These are phyloP conservation scores for Myriosclerotinia curreyana DNA, from an alignment of 2,329 filamentous ascomycete species.

Conservation along the genomic window DNA sequence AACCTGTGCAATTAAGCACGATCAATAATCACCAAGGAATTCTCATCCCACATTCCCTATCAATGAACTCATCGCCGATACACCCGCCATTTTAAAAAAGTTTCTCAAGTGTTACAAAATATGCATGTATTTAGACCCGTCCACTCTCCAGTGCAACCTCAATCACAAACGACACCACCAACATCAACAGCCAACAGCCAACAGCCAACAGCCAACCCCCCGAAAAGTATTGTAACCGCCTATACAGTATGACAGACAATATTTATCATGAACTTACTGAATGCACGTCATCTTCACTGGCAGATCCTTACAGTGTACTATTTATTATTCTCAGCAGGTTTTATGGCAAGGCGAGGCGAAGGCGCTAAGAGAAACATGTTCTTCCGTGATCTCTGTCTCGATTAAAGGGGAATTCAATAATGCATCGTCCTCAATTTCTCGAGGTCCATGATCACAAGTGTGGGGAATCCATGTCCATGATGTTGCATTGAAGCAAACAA, in stretches of 20 bases:
- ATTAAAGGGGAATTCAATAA: neutral
- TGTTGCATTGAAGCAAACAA: neutral
- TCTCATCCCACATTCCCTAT: neutral
- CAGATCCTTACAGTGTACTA: constrained; percentile 4
- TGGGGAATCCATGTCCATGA: constrained; percentile 6
- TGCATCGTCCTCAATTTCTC: neutral
- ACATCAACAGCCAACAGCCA: neutral
- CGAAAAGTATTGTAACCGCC: constrained; percentile 8
- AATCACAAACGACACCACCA: neutral
- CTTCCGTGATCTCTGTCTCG: neutral
- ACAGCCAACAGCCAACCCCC: neutral
- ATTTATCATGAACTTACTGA: neutral
- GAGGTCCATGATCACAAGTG: neutral
- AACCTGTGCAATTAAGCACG: neutral
- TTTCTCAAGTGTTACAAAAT: constrained; percentile 5
- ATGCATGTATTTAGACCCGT: constrained; percentile 11
- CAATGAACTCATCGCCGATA: neutral
- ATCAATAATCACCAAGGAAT: neutral
- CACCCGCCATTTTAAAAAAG: neutral
- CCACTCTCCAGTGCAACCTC: constrained; percentile 1
- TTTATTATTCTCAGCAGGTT: constrained; percentile 6
- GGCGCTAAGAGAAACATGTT: neutral
- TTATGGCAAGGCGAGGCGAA: neutral
- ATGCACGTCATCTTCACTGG: constrained; percentile 7
- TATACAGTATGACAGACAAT: too few species aligned